Base-by-base conservation (phyloP, 805 yeast genomes). In the Candida anglica region DNA sequence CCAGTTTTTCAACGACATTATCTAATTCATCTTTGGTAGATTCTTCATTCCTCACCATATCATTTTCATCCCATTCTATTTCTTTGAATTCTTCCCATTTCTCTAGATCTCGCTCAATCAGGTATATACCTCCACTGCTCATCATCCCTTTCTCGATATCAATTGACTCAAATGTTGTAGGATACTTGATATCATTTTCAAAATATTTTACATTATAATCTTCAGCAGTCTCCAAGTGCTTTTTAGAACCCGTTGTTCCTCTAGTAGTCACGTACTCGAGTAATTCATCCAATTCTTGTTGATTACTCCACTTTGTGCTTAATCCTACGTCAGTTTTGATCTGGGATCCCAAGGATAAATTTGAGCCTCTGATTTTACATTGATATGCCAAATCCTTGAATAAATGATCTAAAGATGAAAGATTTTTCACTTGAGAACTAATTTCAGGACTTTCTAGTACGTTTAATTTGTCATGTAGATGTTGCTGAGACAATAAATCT, bases 361-460 rank as follows among this genome's bases (percentile, higher is more conserved):
- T 29, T 21, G 42, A 43, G 6, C 67, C 65, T 29, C 68, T 53
- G 2, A 53, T 26, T n/a, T 58, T 56, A 34, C 86, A 60, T 38
- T 79, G 80, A 39, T 48, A 69, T 18, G 50, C 54, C 6, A 79
- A 69, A 44, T 86, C 94, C 19, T 69, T 68, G 57, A 82, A 69
- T 9, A 87, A 62, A 25, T 71, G 74, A 32, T 63, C 68, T 5
- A 65, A 45, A 0, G 88, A 79, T 0, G 78, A 63, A 10, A 63
- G 49, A 27, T 70, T 53, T 17, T 60, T 66, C 15, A 48, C 32
- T 11, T 19, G 37, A 5, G 26, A 4, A 14, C 7, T 19, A 19
- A 23, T 15, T 10, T 16, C 5, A 37, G 31, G 5, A 19, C 23
- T 8, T 31, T 33, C 30, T n/a, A n/a, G n/a, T n/a, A n/a, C n/a